phyloP scores from a whole-genome alignment of 1,139 yeast genomes.

The Fermentozyma sake region DNA sequence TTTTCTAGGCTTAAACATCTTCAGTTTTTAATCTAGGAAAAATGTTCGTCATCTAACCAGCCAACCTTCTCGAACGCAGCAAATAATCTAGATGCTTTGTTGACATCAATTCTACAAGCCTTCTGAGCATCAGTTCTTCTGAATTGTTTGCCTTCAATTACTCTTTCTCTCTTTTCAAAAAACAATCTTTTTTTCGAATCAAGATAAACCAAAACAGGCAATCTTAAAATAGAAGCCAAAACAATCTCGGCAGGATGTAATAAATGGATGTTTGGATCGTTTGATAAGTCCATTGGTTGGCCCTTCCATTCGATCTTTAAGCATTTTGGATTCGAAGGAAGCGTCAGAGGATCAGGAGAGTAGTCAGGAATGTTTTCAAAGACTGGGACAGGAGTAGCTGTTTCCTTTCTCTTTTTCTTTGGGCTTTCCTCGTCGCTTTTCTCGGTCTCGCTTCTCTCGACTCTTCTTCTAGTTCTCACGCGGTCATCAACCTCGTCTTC shows the following conservation, averaged over 20 bases:
- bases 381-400: constrained; percentile 29
- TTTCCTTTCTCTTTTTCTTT: constrained; percentile 27
- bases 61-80: constrained; percentile 95
- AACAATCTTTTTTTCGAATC: constrained; percentile 91
- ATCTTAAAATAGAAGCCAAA: constrained; percentile 81
- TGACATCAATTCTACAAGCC: constrained; percentile 95
- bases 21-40: constrained; percentile 44
- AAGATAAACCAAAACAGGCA: constrained; percentile 82
- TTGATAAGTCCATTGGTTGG: constrained; percentile 84
- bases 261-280: constrained; percentile 66
- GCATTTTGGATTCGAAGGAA: constrained; percentile 64
- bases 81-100: constrained; percentile 88
- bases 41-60: constrained; percentile 82
- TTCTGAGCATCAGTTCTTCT: constrained; percentile 97
- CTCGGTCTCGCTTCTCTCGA: constrained; percentile 11
- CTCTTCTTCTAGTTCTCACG: constrained; percentile 57
- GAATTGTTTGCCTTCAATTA: constrained; percentile 74
- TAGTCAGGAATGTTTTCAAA: constrained; percentile 68
- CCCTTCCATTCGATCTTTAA: constrained; percentile 97
- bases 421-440: constrained; percentile 14
- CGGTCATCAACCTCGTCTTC: constrained; percentile 35
- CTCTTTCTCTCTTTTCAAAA: constrained; percentile 78
- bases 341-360: constrained; percentile 61
- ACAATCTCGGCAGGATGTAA: constrained; percentile 91
- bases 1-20: no score